Percentiles rank a stretch among this genome's conserved stretches.
Conservation (phyloP, 768 basidiomycete genomes). For the Pholiota molesta region DNA sequence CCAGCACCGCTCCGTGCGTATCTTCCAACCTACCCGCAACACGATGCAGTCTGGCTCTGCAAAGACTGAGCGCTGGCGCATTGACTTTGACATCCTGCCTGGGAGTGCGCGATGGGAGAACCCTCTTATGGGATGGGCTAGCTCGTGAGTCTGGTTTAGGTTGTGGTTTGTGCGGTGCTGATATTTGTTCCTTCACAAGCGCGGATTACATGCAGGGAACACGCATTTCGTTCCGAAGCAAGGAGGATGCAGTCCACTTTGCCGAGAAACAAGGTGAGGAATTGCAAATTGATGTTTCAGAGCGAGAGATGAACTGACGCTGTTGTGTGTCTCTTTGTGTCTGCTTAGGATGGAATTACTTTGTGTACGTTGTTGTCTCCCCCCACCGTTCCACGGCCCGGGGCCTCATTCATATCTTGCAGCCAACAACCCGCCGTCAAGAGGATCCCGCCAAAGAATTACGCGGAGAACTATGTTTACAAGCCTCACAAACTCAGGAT, state of each 20-base stretch:
- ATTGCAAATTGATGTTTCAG: not conserved
- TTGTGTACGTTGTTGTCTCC: slow-evolving; percentile 60
- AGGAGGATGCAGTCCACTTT: slow-evolving; percentile 92
- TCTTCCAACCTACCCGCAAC: slow-evolving; percentile 91
- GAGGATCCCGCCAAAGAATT: slow-evolving; percentile 84
- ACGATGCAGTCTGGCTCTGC: slow-evolving; percentile 94
- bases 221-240: slow-evolving; percentile 77
- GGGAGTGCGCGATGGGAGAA: slow-evolving; percentile 97
- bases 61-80: slow-evolving; percentile 87
- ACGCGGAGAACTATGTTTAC: slow-evolving; percentile 91
- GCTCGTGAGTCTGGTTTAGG: slow-evolving; percentile 64
- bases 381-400: slow-evolving; percentile 1
- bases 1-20: slow-evolving; percentile 84
- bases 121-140: slow-evolving; percentile 95
- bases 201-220: slow-evolving; percentile 98
- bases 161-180: not conserved
- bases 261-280: slow-evolving; percentile 90
- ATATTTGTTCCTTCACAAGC: slow-evolving; percentile 38
- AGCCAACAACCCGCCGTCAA: slow-evolving; percentile 64
- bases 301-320: slow-evolving; percentile 7
- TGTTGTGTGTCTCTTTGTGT: slow-evolving; percentile 13
- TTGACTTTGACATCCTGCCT: slow-evolving; percentile 92
- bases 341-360: slow-evolving; percentile 87
- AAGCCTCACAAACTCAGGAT: slow-evolving; percentile 79
- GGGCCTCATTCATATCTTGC: slow-evolving; percentile 18